Evolutionary conservation across 371 early-diverging fungal species (phyloP).

Genomic region (Mortierella sp.): DNA sequence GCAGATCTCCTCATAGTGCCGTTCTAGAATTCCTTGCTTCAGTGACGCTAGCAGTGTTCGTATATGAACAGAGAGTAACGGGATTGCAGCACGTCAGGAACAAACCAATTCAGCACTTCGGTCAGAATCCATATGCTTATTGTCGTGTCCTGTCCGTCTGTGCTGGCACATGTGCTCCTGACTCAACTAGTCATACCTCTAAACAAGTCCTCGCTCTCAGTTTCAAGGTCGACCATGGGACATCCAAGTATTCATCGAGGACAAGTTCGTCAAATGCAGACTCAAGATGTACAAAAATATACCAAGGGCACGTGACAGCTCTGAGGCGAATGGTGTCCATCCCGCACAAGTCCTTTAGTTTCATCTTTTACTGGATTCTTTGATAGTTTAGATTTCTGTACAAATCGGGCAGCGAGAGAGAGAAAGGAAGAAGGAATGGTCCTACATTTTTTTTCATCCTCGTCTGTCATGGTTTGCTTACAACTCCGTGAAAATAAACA

Average conservation of each 20-base stretch:
- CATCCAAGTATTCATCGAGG: too few relatives aligned
- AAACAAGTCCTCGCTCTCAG: slow-evolving; percentile 22
- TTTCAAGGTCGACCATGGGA: slow-evolving; percentile 17
- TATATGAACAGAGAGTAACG: background rate
- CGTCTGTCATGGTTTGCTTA: background rate
- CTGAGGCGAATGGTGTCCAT: background rate
- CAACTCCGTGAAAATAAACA: slow-evolving; percentile 92
- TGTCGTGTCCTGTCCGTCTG: too few relatives aligned
- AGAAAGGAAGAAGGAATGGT: background rate
- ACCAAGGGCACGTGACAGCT: background rate
- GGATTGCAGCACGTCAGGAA: too few relatives aligned
- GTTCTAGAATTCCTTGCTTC: slow-evolving; percentile 31
- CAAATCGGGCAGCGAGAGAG: background rate
- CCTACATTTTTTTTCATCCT: too few relatives aligned
- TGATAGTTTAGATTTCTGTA: background rate
- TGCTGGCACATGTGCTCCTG: background rate
- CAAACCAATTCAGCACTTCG: too few relatives aligned
- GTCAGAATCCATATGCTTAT: too few relatives aligned
- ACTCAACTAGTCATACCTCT: slow-evolving; percentile 7
- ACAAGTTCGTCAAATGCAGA: background rate
- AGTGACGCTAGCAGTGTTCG: slow-evolving; percentile 2
- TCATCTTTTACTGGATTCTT: background rate
- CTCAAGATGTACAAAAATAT: background rate
- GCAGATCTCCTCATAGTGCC: slow-evolving; percentile 32
- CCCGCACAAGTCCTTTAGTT: background rate